Evolutionary conservation across 805 yeast species (phyloP).

Genomic region (Saccharomycopsis fibuligera): DNA sequence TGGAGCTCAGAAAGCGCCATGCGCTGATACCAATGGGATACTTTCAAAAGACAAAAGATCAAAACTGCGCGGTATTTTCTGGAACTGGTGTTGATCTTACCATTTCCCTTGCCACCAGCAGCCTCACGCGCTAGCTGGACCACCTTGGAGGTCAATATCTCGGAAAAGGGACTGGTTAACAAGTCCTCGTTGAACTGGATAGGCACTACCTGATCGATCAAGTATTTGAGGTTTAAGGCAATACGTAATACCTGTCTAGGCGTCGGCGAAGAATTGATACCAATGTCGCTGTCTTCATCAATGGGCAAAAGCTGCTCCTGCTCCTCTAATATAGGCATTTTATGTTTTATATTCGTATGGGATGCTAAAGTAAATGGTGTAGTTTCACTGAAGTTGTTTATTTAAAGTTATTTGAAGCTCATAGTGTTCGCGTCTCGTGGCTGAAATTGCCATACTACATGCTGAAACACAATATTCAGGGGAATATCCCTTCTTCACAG

Average conservation of each 20-base stretch:
- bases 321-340: no score
- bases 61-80: constrained; percentile 61
- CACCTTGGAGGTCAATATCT: constrained; percentile 45
- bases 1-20: constrained; percentile 54
- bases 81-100: constrained; percentile 45
- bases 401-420: no score
- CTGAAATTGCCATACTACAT: no score
- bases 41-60: constrained; percentile 65
- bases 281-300: constrained; percentile 11
- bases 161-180: constrained; percentile 31
- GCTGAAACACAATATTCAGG: no score
- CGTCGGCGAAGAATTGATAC: constrained; percentile 36
- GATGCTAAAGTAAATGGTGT: no score
- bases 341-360: no score
- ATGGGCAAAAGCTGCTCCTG: constrained; percentile 7
- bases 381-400: no score
- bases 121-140: constrained; percentile 59
- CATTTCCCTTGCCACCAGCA: constrained; percentile 74
- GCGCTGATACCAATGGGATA: constrained; percentile 71
- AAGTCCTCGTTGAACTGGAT: constrained; percentile 46
- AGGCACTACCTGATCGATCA: constrained; percentile 63
- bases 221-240: constrained; percentile 62
- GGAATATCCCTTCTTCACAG: no score
- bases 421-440: no score
- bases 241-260: constrained; percentile 64